Evolutionary conservation across 1,284 basidiomycete species (phyloP), one percentile per base, ranked within the genome.

Genomic region (Cryptococcus sp.): DNA sequence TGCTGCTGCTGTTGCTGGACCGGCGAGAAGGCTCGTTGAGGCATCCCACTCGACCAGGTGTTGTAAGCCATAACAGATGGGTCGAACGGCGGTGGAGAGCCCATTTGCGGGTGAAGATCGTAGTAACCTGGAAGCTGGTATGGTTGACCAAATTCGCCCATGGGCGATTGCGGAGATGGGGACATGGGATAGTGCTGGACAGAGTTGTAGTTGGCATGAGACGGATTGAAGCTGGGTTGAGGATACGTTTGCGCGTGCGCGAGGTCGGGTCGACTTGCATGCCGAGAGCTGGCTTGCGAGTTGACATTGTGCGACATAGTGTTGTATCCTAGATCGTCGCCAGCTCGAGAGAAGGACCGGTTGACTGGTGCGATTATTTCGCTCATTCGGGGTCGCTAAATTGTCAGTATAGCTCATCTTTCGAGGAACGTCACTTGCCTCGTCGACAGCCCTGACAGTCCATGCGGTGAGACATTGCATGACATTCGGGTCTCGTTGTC

Each of bases 381-480:
- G 24, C 7, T 21, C 4, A 36, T 38, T 34, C 47, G 38, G 4
- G 58, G 58, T 37, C 58, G 58, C 58, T 58, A 28, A 14, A 16
- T 19, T 12, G 18, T 47, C 21, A 51, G 43, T 26, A 18, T 40
- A 9, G 18, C 7, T 22, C 11, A 26, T 19, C 34, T 5, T n/a
- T n/a, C n/a, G n/a, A 47, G 6, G 21, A 45, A 37, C 18, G 16
- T 19, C 36, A 16, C 63, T 60, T 40, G 66, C 67, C 52, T 65
- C 65, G 37, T 68, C 67, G 1, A 68, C 52, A 2, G 68, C 61
- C 24, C 63, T 53, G 11, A 69, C 36, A 2, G 65, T 37, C 71
- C 71, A 73, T 3, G 65, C 52, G 2, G 62, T 59, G 24, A 73
- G 44, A 31, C 61, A 63, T 47, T 71, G 68, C 58, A 70, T 57